Conservation (phyloP, 768 basidiomycete species). For the Auriscalpium orientale region DNA sequence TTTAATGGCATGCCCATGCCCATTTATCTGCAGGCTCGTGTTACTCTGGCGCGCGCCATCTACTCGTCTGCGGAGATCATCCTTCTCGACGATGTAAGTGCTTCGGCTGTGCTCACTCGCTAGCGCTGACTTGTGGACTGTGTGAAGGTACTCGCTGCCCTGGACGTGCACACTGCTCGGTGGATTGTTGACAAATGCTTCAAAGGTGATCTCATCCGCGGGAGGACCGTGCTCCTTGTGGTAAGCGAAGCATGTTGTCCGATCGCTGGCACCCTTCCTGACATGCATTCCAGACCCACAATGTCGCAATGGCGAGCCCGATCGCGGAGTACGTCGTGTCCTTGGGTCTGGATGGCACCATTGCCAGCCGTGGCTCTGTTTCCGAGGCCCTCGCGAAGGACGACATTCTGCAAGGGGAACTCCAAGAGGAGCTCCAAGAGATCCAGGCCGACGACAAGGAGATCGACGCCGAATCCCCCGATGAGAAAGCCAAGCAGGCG, state of each 20-base stretch:
- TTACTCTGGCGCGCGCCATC: conserved; percentile 51
- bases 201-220: conserved; percentile 37
- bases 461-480: conserved; percentile 16
- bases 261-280: neutral
- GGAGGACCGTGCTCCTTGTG: conserved; percentile 45
- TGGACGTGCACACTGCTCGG: conserved; percentile 46
- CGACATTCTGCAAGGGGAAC: conserved; percentile 23
- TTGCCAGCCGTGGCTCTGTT: conserved; percentile 41
- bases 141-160: conserved; percentile 35
- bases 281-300: conserved; percentile 34
- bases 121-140: too few relatives aligned
- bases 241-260: conserved; percentile 22
- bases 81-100: conserved; percentile 61
- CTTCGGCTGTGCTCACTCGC: too few relatives aligned
- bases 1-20: conserved; percentile 20
- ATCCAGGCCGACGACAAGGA: conserved; percentile 21
- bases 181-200: conserved; percentile 47
- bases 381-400: conserved; percentile 39
- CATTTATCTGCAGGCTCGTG: conserved; percentile 28
- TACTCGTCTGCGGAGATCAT: conserved; percentile 56
- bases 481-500: conserved; percentile 14
- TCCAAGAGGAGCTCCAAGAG: conserved; percentile 17
- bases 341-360: conserved; percentile 44
- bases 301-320: conserved; percentile 44
- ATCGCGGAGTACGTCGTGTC: conserved; percentile 53